phyloP scores from a whole-genome alignment of 1,139 yeast genomes.

The Protomyces inundatus region DNA sequence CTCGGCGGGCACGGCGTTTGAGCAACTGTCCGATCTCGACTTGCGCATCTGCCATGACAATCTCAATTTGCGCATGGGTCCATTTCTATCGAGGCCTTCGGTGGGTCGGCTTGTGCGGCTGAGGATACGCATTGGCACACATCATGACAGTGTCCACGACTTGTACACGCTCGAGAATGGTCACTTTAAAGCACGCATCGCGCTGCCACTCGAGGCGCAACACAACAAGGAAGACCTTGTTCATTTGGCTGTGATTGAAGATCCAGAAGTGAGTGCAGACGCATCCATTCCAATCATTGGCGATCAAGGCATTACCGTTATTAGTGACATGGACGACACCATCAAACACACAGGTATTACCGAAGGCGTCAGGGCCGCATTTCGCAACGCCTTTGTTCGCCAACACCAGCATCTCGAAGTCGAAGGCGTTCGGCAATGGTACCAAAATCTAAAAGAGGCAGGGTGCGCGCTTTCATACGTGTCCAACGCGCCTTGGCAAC shows the following conservation, averaged over 20 bases:
- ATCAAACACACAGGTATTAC: conserved; percentile 83
- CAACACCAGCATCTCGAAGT: conserved; percentile 62
- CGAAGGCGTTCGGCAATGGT: conserved; percentile 72
- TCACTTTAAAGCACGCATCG: conserved; percentile 26
- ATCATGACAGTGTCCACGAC: conserved; percentile 26
- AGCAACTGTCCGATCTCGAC: not conserved
- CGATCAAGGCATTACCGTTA: conserved; percentile 57
- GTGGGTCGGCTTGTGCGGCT: conserved; percentile 27
- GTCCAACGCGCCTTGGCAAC: conserved; percentile 91
- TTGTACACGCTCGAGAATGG: conserved; percentile 31
- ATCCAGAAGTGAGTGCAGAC: conserved; percentile 30
- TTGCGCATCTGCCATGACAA: not conserved
- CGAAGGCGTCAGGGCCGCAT: conserved; percentile 76
- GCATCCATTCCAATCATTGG: conserved; percentile 31
- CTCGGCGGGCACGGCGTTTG: not conserved
- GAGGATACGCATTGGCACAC: conserved; percentile 29
- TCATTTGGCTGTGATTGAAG: conserved; percentile 27
- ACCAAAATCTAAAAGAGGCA: conserved; percentile 41
- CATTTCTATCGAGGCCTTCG: conserved; percentile 32
- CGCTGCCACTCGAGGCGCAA: not conserved
- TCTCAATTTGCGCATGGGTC: conserved; percentile 5
- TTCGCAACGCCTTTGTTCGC: conserved; percentile 67
- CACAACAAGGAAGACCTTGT: conserved; percentile 25
- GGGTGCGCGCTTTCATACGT: conserved; percentile 76
- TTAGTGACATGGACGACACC: conserved; percentile 93